phyloP scores from a whole-genome alignment of 2,329 filamentous ascomycete genomes.

The Fusarium brevicatenulatum region DNA sequence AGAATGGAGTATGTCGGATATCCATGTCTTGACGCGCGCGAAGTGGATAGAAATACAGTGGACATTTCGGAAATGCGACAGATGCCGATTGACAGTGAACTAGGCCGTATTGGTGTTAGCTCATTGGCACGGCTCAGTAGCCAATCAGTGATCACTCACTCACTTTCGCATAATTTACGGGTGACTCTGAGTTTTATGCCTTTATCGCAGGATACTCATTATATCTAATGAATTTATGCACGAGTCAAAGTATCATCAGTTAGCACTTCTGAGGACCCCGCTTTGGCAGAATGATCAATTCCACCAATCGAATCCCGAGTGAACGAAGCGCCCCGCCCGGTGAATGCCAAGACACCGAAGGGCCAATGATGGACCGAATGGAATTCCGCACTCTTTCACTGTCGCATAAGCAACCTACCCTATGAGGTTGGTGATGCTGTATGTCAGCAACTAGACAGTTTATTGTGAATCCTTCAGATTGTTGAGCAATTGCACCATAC shows the following conservation, averaged over 20 bases:
- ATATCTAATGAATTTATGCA: too few species aligned
- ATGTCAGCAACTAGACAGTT: neutral
- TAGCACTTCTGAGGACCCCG: fast-evolving
- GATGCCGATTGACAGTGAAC: too few species aligned
- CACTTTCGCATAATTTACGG: neutral
- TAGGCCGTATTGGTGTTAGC: too few species aligned
- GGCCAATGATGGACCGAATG: neutral
- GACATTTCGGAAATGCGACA: neutral
- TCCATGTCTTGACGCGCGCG: neutral
- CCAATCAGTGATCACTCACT: neutral
- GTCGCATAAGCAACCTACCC: constrained; percentile 1
- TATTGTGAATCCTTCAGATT: neutral
- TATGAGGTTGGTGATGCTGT: neutral
- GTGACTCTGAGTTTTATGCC: fast-evolving
- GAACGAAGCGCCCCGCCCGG: neutral
- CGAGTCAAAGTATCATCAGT: neutral
- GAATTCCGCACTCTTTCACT: neutral
- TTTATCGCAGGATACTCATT: neutral
- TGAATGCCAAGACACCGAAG: constrained; percentile 20
- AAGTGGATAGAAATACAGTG: neutral
- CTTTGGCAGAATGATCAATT: fast-evolving
- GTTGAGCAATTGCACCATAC: neutral
- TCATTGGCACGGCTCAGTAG: neutral
- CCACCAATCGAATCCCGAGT: neutral
- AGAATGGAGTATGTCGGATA: constrained; percentile 5